Evolutionary conservation across 2,329 filamentous ascomycete species (phyloP), one percentile per base, ranked within the genome.

Genomic region (Cordyceps militaris): DNA sequence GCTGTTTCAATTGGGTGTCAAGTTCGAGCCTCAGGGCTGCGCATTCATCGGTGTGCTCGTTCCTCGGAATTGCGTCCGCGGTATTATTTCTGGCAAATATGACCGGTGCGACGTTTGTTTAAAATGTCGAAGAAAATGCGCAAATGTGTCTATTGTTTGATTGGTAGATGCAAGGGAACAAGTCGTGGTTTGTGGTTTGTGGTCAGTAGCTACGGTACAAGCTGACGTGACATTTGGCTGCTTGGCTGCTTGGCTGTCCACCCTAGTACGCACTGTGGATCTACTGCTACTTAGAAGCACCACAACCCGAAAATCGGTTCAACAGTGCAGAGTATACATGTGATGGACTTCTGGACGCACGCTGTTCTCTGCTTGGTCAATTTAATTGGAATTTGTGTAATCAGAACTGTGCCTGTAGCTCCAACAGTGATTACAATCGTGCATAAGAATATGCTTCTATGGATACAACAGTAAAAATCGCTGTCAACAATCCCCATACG

Each of bases 381-480:
- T 47, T 40, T 21, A 30, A 42, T 40, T 43, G 24, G 10, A n/a
- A 21, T 19, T 50, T 16, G 4, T 50, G 14, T n/a, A 50, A 38
- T 23, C 28, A 40, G 34, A 9, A 14, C 16, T 49, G 44, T n/a
- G 44, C 53, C 38, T 21, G 14, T 6, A 19, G 44, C 44, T 42
- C 53, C 24, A 30, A 43, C 26, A 21, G 24, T 26, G 36, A 54
- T 53, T 58, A 58, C 23, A 58, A 58, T 58, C 34, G 52, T 43
- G 34, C 43, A 58, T 58, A 48, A 48, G 32, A 38, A 57, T 44
- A 44, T 46, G 28, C 52, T 26, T 57, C 44, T 42, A 52, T 53
- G 56, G 54, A 49, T 58, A 48, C 56, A 58, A 53, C 56, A 42
- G 36, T 34, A 48, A 55, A 57, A 58, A 48, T 53, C 48, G 43